Percentiles rank a stretch among this genome's conserved stretches.
These are phyloP conservation scores for Endothia cerciana DNA, from an alignment of 2,329 filamentous ascomycete genomes.

Conservation along the genomic window DNA sequence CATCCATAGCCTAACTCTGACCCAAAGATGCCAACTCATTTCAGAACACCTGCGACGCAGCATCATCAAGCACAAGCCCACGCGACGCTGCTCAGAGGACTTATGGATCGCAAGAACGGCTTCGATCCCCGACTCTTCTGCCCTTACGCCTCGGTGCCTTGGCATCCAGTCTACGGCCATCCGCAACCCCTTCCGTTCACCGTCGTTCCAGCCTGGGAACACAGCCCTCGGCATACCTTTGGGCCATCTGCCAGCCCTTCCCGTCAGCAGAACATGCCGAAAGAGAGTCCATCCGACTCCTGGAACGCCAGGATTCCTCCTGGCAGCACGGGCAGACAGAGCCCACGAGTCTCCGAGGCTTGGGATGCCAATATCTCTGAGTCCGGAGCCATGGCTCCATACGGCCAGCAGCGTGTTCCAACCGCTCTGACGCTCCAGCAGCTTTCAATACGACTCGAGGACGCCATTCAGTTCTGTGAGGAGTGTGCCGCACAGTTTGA, in stretches of 20 bases:
- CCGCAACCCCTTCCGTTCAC: neutral
- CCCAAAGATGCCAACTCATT: conserved; percentile 1
- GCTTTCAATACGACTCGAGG: conserved; percentile 17
- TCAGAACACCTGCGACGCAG: neutral
- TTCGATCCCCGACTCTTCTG: neutral
- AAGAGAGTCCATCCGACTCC: neutral
- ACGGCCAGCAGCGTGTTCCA: neutral
- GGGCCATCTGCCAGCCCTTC: neutral
- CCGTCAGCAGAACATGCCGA: neutral
- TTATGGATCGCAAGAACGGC: conserved; percentile 6
- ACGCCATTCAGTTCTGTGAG: conserved; percentile 20
- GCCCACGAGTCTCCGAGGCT: neutral
- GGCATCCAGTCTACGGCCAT: conserved; percentile 10
- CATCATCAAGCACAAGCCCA: neutral
- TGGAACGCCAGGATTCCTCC: neutral
- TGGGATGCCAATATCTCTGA: no score
- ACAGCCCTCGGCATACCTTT: neutral
- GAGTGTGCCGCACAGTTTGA: conserved; percentile 41
- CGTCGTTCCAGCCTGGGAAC: neutral
- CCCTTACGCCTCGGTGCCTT: conserved; percentile 3
- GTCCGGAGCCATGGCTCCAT: neutral
- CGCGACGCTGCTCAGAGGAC: conserved; percentile 1
- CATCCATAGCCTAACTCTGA: neutral
- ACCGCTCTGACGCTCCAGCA: conserved; percentile 14
- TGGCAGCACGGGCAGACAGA: neutral